Conservation (phyloP, 441 rosid species). For the Arabidopsis lyrata region DNA sequence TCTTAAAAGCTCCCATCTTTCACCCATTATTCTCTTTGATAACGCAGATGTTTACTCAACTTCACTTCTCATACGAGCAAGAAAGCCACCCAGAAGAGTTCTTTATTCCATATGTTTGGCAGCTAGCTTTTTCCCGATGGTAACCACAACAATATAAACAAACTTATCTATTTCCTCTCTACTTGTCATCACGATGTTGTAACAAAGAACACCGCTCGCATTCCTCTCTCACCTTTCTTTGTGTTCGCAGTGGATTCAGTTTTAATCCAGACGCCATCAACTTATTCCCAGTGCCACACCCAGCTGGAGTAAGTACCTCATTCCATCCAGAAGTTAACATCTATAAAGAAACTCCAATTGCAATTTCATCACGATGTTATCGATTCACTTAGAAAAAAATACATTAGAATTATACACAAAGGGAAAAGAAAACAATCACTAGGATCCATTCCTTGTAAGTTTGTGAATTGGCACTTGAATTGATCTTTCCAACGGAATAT, state of each 20-base stretch:
- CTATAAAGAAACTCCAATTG: neutral
- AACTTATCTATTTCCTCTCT: conserved; percentile 5
- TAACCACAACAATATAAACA: conserved; percentile 35
- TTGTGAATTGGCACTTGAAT: neutral
- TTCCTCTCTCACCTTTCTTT: conserved; percentile 24
- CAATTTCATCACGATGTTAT: neutral
- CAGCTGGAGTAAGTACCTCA: conserved; percentile 60
- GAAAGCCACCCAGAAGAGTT: conserved; percentile 99
- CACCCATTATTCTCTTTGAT: conserved; percentile 2
- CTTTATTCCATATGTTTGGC: conserved; percentile 97
- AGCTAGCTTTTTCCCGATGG: conserved; percentile 74
- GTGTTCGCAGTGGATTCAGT: conserved; percentile 61
- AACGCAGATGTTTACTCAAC: conserved; percentile 91
- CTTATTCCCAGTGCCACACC: conserved; percentile 65
- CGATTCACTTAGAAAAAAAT: neutral
- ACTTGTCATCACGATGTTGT: neutral
- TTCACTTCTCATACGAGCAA: conserved; percentile 98
- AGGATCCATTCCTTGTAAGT: neutral
- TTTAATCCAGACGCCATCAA: conserved; percentile 67
- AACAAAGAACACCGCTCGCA: conserved; percentile 19
- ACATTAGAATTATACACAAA: neutral
- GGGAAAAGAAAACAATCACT: neutral
- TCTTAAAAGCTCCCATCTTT: neutral
- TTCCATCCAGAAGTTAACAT: neutral
- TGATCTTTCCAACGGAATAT: neutral